phyloP scores from a whole-genome alignment of 805 yeast species.

The Starmerella floricola region DNA sequence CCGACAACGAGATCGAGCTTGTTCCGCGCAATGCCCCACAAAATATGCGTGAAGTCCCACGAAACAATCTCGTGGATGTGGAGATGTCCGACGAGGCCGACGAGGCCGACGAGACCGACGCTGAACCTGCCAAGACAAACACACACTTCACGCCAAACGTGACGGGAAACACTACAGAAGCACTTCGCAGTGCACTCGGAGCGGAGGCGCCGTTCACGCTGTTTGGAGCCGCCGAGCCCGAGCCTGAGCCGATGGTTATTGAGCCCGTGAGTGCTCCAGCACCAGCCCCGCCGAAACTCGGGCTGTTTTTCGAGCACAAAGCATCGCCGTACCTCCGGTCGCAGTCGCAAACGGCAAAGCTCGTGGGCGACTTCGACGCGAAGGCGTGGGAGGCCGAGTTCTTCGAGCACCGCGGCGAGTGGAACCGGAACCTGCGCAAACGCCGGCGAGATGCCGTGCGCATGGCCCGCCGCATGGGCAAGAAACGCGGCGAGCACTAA shows the following conservation, averaged over 20 bases:
- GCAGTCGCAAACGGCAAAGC: constrained; percentile 63
- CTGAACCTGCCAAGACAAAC: background rate
- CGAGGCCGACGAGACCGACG: background rate
- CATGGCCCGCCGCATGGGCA: constrained; percentile 13
- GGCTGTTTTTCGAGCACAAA: constrained; percentile 69
- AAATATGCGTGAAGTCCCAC: background rate
- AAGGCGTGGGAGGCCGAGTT: constrained; percentile 61
- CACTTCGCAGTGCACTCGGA: constrained; percentile 48
- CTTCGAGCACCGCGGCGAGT: constrained; percentile 70
- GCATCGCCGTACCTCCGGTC: constrained; percentile 80
- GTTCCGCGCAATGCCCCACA: constrained; percentile 20
- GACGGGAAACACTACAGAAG: constrained; percentile 48
- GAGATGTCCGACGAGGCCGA: constrained; percentile 26
- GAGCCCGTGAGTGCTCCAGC: constrained; percentile 23
- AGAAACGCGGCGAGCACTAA: constrained; percentile 12
- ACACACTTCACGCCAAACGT: no score
- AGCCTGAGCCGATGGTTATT: constrained; percentile 31
- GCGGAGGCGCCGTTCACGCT: constrained; percentile 35
- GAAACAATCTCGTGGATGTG: constrained; percentile 14
- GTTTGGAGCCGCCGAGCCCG: constrained; percentile 36
- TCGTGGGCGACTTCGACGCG: constrained; percentile 31
- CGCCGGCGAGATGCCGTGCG: constrained; percentile 52
- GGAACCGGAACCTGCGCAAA: constrained; percentile 63
- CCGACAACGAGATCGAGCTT: constrained; percentile 37
- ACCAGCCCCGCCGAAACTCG: constrained; percentile 27